Evolutionary conservation across 345 rosid species (phyloP), one percentile per base, ranked within the genome.

Genomic region (Brassica juncea): DNA sequence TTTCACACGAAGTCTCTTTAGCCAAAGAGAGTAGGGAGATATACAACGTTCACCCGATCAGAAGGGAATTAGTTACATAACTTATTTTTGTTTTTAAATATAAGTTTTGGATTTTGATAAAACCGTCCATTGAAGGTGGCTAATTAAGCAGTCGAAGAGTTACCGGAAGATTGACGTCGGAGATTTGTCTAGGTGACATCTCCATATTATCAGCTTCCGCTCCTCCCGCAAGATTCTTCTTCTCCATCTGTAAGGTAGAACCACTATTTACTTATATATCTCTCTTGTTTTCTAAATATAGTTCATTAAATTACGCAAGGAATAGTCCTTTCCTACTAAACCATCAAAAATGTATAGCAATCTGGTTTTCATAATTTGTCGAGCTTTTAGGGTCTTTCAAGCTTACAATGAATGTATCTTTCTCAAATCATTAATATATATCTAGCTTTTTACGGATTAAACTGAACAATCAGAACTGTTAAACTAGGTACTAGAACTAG

Each of bases 121-220:
- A 72, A 39, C 72, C 73, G 9, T 73, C 76, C 34, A 28, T 2
- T 30, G 15, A 34, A 28, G 77, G 54, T 65, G 37, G 68, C 49
- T 70, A 75, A 70, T 39, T 74, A 57, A 75, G 76, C 54, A 75
- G 62, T 15, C 55, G 83, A 37, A 80, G 83, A 55, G 83, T 80
- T 5, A 74, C 52, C 54, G 76, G 83, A 69, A 70, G 12, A 64
- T 42, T 42, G 37, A 19, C 11, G 62, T 75, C 76, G 42, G 68
- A 54, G 39, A 80, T 42, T 21, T 70, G 49, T 70, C 61, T 72
- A 63, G 68, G 72, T 70, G 80, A 54, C 14, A 70, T 39, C 21
- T 72, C 82, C 72, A 65, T 57, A n/a, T 75, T 28, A 21, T 54
- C 67, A n/a, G 27, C 70, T 67, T 60, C 74, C 1, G 5, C 65